These are phyloP conservation scores for Chaetoceros tenuissimus DNA, from an alignment of 108 stramenopile species.

Conservation along the genomic window DNA sequence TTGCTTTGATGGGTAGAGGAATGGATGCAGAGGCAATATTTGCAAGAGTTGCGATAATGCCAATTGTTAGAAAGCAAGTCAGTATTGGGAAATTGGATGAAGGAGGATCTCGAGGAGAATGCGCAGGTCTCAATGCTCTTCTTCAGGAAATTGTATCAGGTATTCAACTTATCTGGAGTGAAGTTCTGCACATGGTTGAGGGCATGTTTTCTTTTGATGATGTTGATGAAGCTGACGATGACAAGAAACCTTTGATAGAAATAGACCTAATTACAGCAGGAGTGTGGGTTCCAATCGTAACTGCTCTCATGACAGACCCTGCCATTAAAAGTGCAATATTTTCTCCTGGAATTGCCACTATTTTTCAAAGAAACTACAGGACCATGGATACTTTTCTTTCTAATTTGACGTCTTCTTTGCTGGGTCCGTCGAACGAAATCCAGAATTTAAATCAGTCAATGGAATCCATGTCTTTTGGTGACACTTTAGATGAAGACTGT, in stretches of 20 bases:
- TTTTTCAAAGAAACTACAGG: slow-evolving; percentile 77
- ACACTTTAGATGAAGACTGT: background rate
- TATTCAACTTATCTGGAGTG: slow-evolving; percentile 46
- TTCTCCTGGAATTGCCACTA: slow-evolving; percentile 84
- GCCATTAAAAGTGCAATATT: slow-evolving; percentile 84
- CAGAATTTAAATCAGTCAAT: background rate
- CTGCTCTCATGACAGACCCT: slow-evolving; percentile 81
- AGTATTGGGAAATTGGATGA: slow-evolving; percentile 83
- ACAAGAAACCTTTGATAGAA: slow-evolving; percentile 20
- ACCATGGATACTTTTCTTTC: slow-evolving; percentile 69
- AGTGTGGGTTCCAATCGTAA: slow-evolving; percentile 83
- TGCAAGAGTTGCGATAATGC: slow-evolving; percentile 84
- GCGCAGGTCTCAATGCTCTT: slow-evolving; percentile 64
- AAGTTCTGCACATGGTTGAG: slow-evolving; percentile 54
- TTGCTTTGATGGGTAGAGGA: slow-evolving; percentile 62
- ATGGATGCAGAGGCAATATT: slow-evolving; percentile 75
- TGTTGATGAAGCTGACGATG: background rate
- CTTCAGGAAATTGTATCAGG: slow-evolving; percentile 59
- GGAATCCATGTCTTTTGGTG: background rate
- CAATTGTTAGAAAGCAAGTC: slow-evolving; percentile 69
- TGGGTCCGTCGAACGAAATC: slow-evolving; percentile 13
- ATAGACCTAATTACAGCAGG: slow-evolving; percentile 78
- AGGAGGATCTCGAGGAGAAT: slow-evolving; percentile 84
- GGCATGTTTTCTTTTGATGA: slow-evolving; percentile 43
- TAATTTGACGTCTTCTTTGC: slow-evolving; percentile 45